Conservation (phyloP, 2,329 filamentous ascomycete genomes). For the Talaromyces islandicus region DNA sequence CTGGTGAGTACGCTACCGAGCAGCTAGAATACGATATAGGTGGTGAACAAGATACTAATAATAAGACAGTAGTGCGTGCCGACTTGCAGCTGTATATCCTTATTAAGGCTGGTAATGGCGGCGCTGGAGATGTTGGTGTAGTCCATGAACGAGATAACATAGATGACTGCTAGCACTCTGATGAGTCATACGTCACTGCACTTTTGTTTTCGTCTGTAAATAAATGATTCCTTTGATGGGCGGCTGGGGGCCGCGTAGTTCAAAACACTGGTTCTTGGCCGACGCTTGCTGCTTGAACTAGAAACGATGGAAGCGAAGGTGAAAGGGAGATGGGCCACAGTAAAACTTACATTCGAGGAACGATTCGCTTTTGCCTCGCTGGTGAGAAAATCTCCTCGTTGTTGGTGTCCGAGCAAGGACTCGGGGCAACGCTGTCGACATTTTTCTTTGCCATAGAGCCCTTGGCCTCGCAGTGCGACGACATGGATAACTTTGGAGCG, state of each 20-base stretch:
- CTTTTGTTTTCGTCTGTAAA: too few relatives aligned
- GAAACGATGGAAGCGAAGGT: neutral
- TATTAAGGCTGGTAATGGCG: too few relatives aligned
- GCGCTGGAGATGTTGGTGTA: too few relatives aligned
- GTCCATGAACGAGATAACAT: too few relatives aligned
- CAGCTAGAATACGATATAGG: slow-evolving; percentile 24
- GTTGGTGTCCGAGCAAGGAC: neutral
- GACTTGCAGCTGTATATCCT: too few relatives aligned
- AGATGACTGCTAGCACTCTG: too few relatives aligned
- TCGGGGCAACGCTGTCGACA: neutral
- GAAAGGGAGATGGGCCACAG: neutral
- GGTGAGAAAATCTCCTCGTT: neutral
- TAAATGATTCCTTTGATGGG: neutral
- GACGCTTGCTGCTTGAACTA: neutral
- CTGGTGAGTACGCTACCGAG: slow-evolving; percentile 16
- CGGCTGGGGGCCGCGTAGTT: too few relatives aligned
- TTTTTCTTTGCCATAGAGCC: neutral
- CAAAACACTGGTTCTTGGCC: neutral
- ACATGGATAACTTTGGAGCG: neutral
- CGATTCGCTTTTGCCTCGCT: neutral
- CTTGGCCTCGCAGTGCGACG: neutral
- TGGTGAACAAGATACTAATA: slow-evolving; percentile 27
- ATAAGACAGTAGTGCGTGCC: slow-evolving; percentile 45
- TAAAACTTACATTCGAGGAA: neutral
- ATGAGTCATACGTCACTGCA: too few relatives aligned